Conservation (phyloP, 768 basidiomycete genomes). For the Lactifluus volemus region DNA sequence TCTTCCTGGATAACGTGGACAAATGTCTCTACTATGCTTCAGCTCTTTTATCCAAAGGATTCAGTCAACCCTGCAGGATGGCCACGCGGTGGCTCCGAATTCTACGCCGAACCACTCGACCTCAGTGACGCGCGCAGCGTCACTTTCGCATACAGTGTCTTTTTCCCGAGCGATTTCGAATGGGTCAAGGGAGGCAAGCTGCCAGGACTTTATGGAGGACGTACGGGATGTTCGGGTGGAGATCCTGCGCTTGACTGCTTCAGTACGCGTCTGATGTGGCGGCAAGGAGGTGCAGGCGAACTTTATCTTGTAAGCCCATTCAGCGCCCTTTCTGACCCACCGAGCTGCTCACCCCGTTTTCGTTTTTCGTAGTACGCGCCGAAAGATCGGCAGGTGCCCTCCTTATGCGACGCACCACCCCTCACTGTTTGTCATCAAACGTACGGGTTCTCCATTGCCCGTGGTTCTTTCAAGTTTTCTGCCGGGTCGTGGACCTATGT, state of each 20-base stretch:
- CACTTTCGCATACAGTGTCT: slow-evolving; percentile 61
- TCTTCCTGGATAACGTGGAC: slow-evolving; percentile 22
- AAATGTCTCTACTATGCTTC: slow-evolving; percentile 38
- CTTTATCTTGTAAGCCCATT: slow-evolving; percentile 48
- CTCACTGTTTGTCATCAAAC: slow-evolving; percentile 51
- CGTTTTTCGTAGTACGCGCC: slow-evolving; percentile 53
- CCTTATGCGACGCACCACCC: slow-evolving; percentile 48
- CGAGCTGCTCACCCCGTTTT: not conserved
- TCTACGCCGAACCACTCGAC: slow-evolving; percentile 45
- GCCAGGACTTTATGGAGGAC: slow-evolving; percentile 72
- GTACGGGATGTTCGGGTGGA: slow-evolving; percentile 62
- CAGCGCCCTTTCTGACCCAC: not conserved
- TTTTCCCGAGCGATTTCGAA: slow-evolving; percentile 64
- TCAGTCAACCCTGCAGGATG: slow-evolving; percentile 54
- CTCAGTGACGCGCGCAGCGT: slow-evolving; percentile 42
- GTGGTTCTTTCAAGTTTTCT: slow-evolving; percentile 58
- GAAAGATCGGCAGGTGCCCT: slow-evolving; percentile 53
- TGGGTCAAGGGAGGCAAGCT: slow-evolving; percentile 81
- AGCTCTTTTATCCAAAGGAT: slow-evolving; percentile 56
- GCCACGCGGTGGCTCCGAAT: slow-evolving; percentile 67
- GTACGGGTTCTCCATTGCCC: slow-evolving; percentile 70
- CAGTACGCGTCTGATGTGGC: slow-evolving; percentile 83
- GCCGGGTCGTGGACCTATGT: slow-evolving; percentile 65
- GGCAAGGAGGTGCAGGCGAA: slow-evolving; percentile 58
- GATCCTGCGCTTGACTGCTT: slow-evolving; percentile 66